Base-by-base conservation (phyloP, 352 stramenopile genomes). In the Globisporangium sylvaticum region DNA sequence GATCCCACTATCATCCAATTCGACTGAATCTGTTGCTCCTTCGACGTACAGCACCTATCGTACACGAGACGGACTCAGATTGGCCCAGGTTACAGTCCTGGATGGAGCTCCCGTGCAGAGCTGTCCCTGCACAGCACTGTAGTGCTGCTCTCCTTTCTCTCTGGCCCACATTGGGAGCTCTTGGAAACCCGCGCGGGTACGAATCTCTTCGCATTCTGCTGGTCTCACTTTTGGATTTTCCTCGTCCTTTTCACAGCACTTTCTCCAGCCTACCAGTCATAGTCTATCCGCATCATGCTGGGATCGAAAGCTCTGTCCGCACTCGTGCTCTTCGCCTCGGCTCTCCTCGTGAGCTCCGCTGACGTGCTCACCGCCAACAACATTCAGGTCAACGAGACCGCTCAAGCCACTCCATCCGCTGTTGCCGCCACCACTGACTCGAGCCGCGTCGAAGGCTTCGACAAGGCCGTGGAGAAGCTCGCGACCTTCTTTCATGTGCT, bases 381-480 rank as follows among this genome's bases (percentile, higher is more conserved):
- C 39, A 18, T 12, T 42, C 39, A 64, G 2, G 5, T 2, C 25
- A 62, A 55, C 39, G 39, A 27, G 9, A 58, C 53, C 15, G 27
- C 53, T 39, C 53, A 34, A 22, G 27, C 25, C 6, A 25, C 7
- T 8, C 7, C 42, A 18, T 8, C 6, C 6, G 42, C 42, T 22
- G 42, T n/a, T 22, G 18, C 42, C 42, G 18, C 37, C 3, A 1
- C 10, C 3, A 8, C 42, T 22, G 42, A 42, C 53, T 24, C 34
- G 57, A 62, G 34, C 22, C 62, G 62, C 20, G 24, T 55, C 22
- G 62, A 67, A 18, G 62, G 62, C 52, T 67, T 67, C 15, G 62
- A 67, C 24, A 62, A 55, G 20, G 62, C 62, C 4, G 62, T 67
- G 37, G 62, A 67, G 34, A 67, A 67, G 62, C 52, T 67, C 25